A percentile compares a stretch with the other conserved stretches of the same genome.
These are phyloP conservation scores for Trichoderma sp. DNA, from an alignment of 2,329 filamentous ascomycete species.

Conservation along the genomic window DNA sequence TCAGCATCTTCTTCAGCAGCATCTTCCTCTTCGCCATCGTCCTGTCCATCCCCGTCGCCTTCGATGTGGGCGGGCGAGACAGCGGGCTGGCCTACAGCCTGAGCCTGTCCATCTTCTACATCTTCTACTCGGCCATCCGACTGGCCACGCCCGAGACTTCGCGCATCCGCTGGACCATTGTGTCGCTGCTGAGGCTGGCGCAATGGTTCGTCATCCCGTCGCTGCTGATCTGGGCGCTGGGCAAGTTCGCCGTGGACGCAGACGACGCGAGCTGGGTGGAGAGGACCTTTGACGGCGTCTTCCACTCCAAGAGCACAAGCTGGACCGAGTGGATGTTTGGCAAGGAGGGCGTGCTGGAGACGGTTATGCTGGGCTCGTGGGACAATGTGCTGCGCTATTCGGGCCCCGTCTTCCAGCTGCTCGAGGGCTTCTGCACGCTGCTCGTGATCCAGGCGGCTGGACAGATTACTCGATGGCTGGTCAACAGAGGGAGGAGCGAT, in stretches of 20 bases:
- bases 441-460: conserved; percentile 93
- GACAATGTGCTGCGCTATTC: conserved; percentile 87
- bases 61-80: conserved; percentile 94
- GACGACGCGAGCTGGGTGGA: conserved; percentile 87
- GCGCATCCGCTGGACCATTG: conserved; percentile 70
- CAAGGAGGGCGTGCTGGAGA: conserved; percentile 79
- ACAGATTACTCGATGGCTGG: conserved; percentile 91
- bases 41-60: conserved; percentile 93
- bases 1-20: conserved; percentile 75
- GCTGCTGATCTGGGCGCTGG: conserved; percentile 91
- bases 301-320: conserved; percentile 62
- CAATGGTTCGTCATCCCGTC: conserved; percentile 87
- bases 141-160: conserved; percentile 79
- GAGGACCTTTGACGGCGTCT: conserved; percentile 69
- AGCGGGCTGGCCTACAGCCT: conserved; percentile 94
- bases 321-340: conserved; percentile 87
- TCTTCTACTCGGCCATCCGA: conserved; percentile 79
- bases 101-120: conserved; percentile 85
- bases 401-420: conserved; percentile 89
- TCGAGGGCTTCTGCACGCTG: conserved; percentile 95
- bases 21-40: conserved; percentile 90
- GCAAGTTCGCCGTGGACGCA: conserved; percentile 92
- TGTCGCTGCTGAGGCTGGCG: conserved; percentile 68
- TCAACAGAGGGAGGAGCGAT: conserved; percentile 90
- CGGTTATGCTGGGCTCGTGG: conserved; percentile 80